Evolutionary conservation across 2,329 filamentous ascomycete species (phyloP), one percentile per base, ranked within the genome.

Genomic region (Endocalyx cinctus): DNA sequence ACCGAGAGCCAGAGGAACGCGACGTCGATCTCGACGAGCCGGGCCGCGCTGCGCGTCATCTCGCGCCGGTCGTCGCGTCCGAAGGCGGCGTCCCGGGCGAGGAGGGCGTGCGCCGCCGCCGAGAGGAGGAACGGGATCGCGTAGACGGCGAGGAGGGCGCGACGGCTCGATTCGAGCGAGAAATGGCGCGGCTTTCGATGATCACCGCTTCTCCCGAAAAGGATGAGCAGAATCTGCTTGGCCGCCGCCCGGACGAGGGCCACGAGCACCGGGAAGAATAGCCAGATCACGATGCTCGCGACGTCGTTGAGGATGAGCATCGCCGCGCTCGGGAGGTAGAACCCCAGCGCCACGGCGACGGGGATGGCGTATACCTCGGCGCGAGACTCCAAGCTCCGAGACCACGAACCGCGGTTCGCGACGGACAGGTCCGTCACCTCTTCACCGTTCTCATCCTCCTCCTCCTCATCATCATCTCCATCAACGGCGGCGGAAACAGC

Each of bases 281-380:
- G 58, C 71, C 71, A 75, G n/a, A 63, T 35, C 6, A 57, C 44
- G 19, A 73, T 60, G 14, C 59, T 44, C 10, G 43, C 43, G 0
- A 66, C 58, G 1, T 58, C 43, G 30, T 58, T 57, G 29, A 62
- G 42, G n/a, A 58, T 43, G n/a, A 75, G 58, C 64, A 74, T 68
- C 20, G 66, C 38, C 4, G 63, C 25, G 1, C 68, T 66, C 0
- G 71, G 71, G 2, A 69, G 40, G 27, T 69, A 56, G 42, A 62
- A 74, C 20, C 71, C 71, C 8, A 70, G 29, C 0, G 63, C 59
- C 0, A 75, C 64, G 16, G 65, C 67, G 17, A 65, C 43, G 6
- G 72, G 70, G 14, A 76, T 72, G 17, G 77, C 77, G 36, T 78
- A 64, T 38, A 73, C 70, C 52, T 83, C 79, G 3, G 72, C 59